These are phyloP conservation scores for Populus hybrid DNA, from an alignment of 441 rosid species.

Conservation along the genomic window DNA sequence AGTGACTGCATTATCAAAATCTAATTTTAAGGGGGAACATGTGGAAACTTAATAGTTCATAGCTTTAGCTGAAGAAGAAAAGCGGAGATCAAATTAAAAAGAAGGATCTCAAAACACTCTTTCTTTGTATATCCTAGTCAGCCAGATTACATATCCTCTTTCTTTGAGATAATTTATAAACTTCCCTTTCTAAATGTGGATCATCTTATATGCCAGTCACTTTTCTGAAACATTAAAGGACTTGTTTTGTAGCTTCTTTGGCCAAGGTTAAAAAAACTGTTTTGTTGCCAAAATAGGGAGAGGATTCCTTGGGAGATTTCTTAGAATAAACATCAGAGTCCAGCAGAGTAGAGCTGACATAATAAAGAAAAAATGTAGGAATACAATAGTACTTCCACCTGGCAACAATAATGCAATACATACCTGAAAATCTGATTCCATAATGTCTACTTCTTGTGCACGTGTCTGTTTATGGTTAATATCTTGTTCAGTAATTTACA, in stretches of 20 bases:
- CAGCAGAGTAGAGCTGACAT: background rate
- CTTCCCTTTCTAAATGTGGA: background rate
- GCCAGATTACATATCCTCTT: no score
- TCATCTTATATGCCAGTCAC: background rate
- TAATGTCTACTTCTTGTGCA: background rate
- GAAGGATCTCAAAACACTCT: background rate
- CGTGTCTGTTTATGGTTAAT: background rate
- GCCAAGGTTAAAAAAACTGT: background rate
- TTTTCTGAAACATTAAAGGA: background rate
- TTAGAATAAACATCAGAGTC: background rate
- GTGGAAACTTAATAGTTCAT: background rate
- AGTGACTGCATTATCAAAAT: background rate
- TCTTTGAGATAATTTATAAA: background rate
- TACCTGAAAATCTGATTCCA: background rate
- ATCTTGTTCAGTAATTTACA: no score
- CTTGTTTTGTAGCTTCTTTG: background rate
- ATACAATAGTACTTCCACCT: background rate
- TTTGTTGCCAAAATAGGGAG: background rate
- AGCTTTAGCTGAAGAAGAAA: background rate
- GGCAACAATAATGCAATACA: background rate
- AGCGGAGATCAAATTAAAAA: background rate
- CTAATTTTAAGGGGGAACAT: no score
- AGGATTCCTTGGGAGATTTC: background rate
- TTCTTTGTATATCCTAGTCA: background rate
- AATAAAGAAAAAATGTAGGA: background rate